Evolutionary conservation across 2,329 filamentous ascomycete genomes (phyloP).

Genomic region (Aspergillus transmontanensis): DNA sequence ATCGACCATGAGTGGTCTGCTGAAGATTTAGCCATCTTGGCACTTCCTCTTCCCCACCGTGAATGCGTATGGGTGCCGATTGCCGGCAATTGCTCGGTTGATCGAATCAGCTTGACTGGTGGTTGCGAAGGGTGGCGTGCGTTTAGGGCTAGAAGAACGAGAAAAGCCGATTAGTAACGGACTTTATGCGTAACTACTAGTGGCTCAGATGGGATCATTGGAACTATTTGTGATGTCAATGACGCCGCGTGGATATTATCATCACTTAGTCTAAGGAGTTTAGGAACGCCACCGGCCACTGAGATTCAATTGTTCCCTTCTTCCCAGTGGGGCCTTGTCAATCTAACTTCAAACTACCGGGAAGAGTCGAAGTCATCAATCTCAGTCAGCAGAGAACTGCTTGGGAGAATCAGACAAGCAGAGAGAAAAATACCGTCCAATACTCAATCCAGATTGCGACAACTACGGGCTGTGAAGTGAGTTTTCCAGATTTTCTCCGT

Average conservation of each 20-base stretch:
- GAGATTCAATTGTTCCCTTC: neutral
- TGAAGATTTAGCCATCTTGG: neutral
- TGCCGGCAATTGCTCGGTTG: neutral
- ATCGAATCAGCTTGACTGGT: neutral
- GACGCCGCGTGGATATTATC: neutral
- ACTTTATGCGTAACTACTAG: neutral
- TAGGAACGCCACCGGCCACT: neutral
- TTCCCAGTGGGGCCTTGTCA: neutral
- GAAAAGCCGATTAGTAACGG: neutral
- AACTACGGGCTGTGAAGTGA: neutral
- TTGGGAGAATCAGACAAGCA: neutral
- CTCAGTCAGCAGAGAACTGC: too few species aligned
- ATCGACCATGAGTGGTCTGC: neutral
- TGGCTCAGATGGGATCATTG: neutral
- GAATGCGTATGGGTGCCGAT: neutral
- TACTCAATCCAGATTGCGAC: too few species aligned
- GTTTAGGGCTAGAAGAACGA: neutral
- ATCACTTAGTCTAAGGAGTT: neutral
- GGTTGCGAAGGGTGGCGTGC: neutral
- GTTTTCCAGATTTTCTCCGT: neutral
- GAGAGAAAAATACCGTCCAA: neutral
- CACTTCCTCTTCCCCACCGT: neutral
- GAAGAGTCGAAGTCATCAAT: too few species aligned
- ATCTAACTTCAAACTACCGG: neutral
- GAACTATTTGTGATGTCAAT: neutral